Evolutionary conservation across 169 alveolate species (phyloP), one percentile per base, ranked within the genome.

Genomic region (Plasmodium adleri): DNA sequence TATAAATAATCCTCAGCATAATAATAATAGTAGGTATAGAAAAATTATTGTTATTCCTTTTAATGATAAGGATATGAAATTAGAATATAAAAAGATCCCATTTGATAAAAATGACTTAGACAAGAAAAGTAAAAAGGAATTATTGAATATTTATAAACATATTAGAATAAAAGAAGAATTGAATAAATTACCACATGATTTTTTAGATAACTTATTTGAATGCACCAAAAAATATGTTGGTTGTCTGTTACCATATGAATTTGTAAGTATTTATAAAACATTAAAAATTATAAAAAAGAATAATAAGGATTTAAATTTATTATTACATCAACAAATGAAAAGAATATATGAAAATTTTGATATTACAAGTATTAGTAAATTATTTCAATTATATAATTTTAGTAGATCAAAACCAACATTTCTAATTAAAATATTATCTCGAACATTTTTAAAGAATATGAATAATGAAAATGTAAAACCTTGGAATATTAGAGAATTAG

Each of bases 171-270:
- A 54, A 83, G n/a, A 68, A 0, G 91, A 83, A 60, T 43, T 68
- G 32, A 67, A 70, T 60, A 83, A 67, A 68, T 26, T 83, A 12
- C 91, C 91, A 20, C 26, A 52, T 0, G 91, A 83, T 83, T 83
- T 83, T 68, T 0, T 83, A 20, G 91, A 83, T 7, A 83, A 83
- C 24, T 83, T 83, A 83, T 83, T 83, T 70, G 32, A 20, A 8
- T 83, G 91, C 43, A 83, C 91, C 1, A 83, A 60, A 62, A 83
- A 83, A 47, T 83, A 15, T 83, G 74, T 83, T 26, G 85, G 91
- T 47, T 83, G 67, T 6, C 49, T 83, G 0, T 72, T 83, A 47
- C 91, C 91, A 15, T 68, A 83, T 24, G 91, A 83, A 72, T 68
- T 83, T 50, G 63, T 83, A 56, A 68, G 56, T 0, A 83, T 83